These are phyloP conservation scores for Elsinoe arachidis DNA, from an alignment of 2,329 filamentous ascomycete species.

Conservation along the genomic window DNA sequence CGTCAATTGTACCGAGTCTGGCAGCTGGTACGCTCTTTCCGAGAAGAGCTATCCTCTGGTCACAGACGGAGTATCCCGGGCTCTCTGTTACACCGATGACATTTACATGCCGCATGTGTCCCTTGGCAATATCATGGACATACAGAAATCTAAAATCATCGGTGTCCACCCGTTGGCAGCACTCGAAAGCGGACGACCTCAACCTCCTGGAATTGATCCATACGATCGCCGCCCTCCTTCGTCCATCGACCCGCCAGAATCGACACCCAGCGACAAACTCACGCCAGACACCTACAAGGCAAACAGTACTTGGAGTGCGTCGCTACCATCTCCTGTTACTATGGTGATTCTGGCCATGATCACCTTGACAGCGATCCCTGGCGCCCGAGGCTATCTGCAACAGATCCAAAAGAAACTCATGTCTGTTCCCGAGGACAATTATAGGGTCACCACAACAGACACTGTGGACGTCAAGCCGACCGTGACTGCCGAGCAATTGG, in stretches of 20 bases:
- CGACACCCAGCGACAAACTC: not conserved
- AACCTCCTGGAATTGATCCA: constrained; percentile 14
- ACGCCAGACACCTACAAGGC: not conserved
- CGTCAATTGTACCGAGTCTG: constrained; percentile 75
- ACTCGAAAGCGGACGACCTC: constrained; percentile 9
- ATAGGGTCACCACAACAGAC: not conserved
- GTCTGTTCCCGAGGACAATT: not conserved
- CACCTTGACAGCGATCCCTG: constrained; percentile 5
- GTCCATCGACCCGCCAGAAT: not conserved
- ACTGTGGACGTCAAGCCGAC: constrained; percentile 5
- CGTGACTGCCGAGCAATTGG: not conserved
- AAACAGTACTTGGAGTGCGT: not conserved
- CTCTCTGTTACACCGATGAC: constrained; percentile 48
- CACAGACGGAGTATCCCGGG: constrained; percentile 55
- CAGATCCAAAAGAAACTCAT: constrained; percentile 5
- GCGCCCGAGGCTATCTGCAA: constrained; percentile 8
- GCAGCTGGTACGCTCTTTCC: constrained; percentile 90
- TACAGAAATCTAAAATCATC: constrained; percentile 28
- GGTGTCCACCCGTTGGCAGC: constrained; percentile 31
- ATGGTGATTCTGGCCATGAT: constrained; percentile 9
- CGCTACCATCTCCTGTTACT: constrained; percentile 10
- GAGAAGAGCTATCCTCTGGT: constrained; percentile 79
- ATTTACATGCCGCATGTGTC: constrained; percentile 37
- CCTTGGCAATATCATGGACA: constrained; percentile 12
- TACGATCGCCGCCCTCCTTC: constrained; percentile 5